Percentiles rank a stretch among this genome's conserved stretches.
phyloP scores from a whole-genome alignment of 1,139 yeast genomes.

The Candida neerlandica region DNA sequence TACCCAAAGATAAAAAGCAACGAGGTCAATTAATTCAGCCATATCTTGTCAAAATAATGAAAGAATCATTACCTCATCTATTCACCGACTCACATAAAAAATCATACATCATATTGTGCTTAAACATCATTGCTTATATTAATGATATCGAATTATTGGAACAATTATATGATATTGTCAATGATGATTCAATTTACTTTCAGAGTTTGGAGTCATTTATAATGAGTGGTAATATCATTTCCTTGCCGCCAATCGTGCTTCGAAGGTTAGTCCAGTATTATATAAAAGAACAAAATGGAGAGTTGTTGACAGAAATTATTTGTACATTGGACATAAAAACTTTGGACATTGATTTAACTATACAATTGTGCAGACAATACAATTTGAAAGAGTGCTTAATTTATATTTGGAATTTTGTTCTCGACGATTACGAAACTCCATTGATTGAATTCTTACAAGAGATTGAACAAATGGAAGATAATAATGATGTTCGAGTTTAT shows the following conservation, averaged over 20 bases:
- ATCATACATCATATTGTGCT: constrained; percentile 11
- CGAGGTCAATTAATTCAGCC: constrained; percentile 55
- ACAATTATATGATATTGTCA: constrained; percentile 51
- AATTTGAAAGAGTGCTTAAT: constrained; percentile 60
- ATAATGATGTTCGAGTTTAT: constrained; percentile 41
- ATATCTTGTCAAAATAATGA: constrained; percentile 58
- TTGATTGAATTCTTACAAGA: constrained; percentile 55
- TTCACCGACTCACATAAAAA: constrained; percentile 19
- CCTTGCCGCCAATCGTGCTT: constrained; percentile 64
- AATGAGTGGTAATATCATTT: constrained; percentile 43
- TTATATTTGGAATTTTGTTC: constrained; percentile 67
- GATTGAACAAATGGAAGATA: constrained; percentile 20
- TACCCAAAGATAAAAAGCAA: constrained; percentile 49
- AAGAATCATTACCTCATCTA: constrained; percentile 50
- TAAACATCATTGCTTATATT: constrained; percentile 23
- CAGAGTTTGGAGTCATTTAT: constrained; percentile 53
- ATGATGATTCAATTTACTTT: constrained; percentile 45
- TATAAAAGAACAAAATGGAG: constrained; percentile 40
- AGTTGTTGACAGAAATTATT: constrained; percentile 61
- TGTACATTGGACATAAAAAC: constrained; percentile 64
- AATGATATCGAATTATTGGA: constrained; percentile 46
- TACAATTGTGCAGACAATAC: constrained; percentile 57
- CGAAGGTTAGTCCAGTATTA: constrained; percentile 59
- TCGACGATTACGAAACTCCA: constrained; percentile 71
- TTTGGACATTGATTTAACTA: constrained; percentile 75